phyloP scores from a whole-genome alignment of 495 filamentous ascomycete genomes.

The Xeromyces bisporus region DNA sequence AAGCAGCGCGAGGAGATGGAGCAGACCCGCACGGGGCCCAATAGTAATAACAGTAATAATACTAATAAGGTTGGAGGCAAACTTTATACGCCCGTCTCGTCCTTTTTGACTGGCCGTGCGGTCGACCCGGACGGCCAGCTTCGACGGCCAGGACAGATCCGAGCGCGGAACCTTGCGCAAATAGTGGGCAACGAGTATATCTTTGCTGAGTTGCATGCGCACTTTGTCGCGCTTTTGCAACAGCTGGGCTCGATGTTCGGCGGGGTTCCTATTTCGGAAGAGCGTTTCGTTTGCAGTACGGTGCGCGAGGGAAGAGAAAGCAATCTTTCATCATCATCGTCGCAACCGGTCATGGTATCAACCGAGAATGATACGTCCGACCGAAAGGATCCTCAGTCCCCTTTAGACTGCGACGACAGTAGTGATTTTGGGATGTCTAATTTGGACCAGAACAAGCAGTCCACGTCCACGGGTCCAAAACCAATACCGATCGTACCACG shows the following conservation, averaged over 20 bases:
- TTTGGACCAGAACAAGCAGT: too few species aligned
- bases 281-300: slow-evolving; percentile 27
- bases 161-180: slow-evolving; percentile 64
- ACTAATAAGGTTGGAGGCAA: slow-evolving; percentile 10
- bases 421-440: slow-evolving; percentile 21
- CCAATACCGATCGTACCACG: slow-evolving; percentile 29
- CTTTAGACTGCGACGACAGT: too few species aligned
- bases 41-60: slow-evolving; percentile 3
- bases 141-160: slow-evolving; percentile 35
- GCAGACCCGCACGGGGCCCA: too few species aligned
- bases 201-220: slow-evolving; percentile 70
- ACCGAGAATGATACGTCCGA: slow-evolving; percentile 1
- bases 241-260: slow-evolving; percentile 41
- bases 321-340: slow-evolving; percentile 12
- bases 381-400: too few species aligned
- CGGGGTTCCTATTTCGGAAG: slow-evolving; percentile 26
- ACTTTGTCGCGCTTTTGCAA: slow-evolving; percentile 58
- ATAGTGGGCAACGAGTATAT: slow-evolving; percentile 74
- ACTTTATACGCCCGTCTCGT: slow-evolving; percentile 39
- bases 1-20: slow-evolving; percentile 28
- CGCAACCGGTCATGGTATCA: slow-evolving; percentile 1
- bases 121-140: slow-evolving; percentile 41
- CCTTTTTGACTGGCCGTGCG: slow-evolving; percentile 44
- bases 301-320: slow-evolving; percentile 16
- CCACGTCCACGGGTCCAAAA: slow-evolving; percentile 23